Evolutionary conservation across 345 rosid species (phyloP).

Genomic region (Moricandia arvensis): DNA sequence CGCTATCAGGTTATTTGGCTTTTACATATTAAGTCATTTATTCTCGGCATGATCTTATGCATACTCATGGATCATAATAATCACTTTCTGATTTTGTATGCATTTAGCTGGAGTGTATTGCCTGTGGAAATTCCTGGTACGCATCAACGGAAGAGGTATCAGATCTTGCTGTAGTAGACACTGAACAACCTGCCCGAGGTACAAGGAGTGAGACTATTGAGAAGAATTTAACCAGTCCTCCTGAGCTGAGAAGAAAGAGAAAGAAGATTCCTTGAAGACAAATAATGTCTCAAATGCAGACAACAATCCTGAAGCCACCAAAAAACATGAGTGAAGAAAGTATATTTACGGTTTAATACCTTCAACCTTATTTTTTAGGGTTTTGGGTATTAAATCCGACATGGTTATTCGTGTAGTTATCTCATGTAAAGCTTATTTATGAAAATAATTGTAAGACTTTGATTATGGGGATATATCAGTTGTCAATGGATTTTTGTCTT

Average conservation of each 20-base stretch:
- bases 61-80: neutral
- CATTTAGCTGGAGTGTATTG: conserved; percentile 72
- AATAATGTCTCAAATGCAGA: too few relatives aligned
- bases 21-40: neutral
- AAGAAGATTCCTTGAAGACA: too few relatives aligned
- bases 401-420: too few relatives aligned
- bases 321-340: conserved; percentile 37
- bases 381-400: neutral
- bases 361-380: neutral
- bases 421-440: too few relatives aligned
- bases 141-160: too few relatives aligned
- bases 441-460: neutral
- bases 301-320: neutral
- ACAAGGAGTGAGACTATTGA: conserved; percentile 58
- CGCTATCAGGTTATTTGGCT: neutral
- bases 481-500: neutral
- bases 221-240: conserved; percentile 64
- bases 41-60: neutral
- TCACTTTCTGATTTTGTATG: conserved; percentile 14
- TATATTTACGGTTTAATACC: neutral
- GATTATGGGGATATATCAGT: neutral
- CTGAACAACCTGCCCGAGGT: conserved; percentile 38
- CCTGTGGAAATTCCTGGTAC: too few relatives aligned
- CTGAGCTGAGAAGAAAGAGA: conserved; percentile 54
- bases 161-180: too few relatives aligned